These are phyloP conservation scores for Diaporthe sp. DNA, from an alignment of 2,329 filamentous ascomycete genomes.

Conservation along the genomic window DNA sequence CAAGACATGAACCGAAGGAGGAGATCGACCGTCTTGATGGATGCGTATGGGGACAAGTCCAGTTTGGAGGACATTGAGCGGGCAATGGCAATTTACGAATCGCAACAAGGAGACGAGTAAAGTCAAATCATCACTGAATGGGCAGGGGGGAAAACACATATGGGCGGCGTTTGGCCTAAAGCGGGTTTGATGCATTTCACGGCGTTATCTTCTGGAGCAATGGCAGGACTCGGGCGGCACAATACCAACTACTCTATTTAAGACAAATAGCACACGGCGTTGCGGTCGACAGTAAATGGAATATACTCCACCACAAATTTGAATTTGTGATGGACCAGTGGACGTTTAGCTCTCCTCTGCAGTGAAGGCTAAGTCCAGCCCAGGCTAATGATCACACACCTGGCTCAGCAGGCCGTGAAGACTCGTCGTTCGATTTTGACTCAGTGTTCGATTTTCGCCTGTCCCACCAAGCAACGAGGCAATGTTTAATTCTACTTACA, in stretches of 20 bases:
- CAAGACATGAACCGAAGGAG: conserved; percentile 44
- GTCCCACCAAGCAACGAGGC: too few species aligned
- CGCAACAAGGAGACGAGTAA: conserved; percentile 33
- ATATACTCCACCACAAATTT: not conserved
- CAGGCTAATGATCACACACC: too few species aligned
- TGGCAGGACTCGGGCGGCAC: not conserved
- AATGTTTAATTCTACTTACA: too few species aligned
- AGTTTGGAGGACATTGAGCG: conserved; percentile 64
- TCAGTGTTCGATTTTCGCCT: too few species aligned
- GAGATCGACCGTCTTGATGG: conserved; percentile 59
- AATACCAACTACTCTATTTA: not conserved
- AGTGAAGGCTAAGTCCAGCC: too few species aligned
- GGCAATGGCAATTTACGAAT: conserved; percentile 62
- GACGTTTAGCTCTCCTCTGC: too few species aligned
- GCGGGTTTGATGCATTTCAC: conserved; percentile 1
- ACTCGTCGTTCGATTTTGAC: too few species aligned
- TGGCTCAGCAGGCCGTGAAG: too few species aligned
- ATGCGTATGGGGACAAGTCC: conserved; percentile 65
- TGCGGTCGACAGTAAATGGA: not conserved
- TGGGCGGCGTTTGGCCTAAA: not conserved
- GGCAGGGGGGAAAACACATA: not conserved
- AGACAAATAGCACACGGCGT: not conserved
- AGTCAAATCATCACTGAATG: too few species aligned
- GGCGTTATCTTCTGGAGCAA: conserved; percentile 3
- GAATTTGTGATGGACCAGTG: too few species aligned